These are phyloP conservation scores for Picea sitchensis DNA, from an alignment of 75 land plant genomes.

Conservation along the genomic window DNA sequence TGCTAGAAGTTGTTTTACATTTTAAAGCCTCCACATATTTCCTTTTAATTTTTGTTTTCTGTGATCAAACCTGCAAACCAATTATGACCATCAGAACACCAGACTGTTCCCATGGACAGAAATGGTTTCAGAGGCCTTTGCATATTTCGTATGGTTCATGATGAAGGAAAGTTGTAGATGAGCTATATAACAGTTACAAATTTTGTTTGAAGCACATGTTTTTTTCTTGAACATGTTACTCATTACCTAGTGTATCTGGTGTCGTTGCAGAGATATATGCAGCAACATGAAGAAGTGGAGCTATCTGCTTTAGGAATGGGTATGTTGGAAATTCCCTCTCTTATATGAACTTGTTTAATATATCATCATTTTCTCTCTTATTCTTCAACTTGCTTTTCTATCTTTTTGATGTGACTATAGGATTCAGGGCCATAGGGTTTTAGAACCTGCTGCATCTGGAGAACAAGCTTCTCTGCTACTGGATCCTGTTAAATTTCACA, in stretches of 20 bases:
- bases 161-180: background rate
- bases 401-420: too few species aligned
- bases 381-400: too few species aligned
- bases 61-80: too few species aligned
- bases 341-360: background rate
- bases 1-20: too few species aligned
- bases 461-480: too few species aligned
- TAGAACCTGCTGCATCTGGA: too few species aligned
- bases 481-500: too few species aligned
- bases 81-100: background rate
- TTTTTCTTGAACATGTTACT: background rate
- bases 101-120: background rate
- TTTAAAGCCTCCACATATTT: too few species aligned
- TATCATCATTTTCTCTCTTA: background rate
- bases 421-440: too few species aligned
- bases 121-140: background rate
- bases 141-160: background rate
- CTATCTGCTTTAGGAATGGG: conserved; percentile 21
- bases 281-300: conserved; percentile 19
- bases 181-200: background rate
- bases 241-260: background rate
- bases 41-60: too few species aligned
- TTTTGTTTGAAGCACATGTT: background rate
- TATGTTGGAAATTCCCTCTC: background rate
- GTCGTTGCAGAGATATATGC: conserved; percentile 15